Evolutionary conservation across 495 filamentous ascomycete genomes (phyloP).

Genomic region (Elasticomyces elasticus): DNA sequence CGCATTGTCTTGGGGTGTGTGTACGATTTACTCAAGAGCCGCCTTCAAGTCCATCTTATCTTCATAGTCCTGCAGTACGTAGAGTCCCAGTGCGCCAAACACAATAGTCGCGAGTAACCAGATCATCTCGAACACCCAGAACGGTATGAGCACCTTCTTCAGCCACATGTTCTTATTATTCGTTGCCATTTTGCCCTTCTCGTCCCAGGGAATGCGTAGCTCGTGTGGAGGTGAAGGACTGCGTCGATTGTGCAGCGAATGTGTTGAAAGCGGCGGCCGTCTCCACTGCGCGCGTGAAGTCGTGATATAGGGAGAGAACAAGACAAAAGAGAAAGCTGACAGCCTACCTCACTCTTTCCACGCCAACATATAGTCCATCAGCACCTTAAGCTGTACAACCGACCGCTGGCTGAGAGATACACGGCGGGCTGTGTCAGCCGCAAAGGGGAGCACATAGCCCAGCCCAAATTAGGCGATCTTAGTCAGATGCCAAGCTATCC

Average conservation of each 20-base stretch:
- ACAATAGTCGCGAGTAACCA: slow-evolving; percentile 18
- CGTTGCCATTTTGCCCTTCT: neutral
- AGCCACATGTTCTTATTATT: slow-evolving; percentile 24
- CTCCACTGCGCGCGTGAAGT: too few species aligned
- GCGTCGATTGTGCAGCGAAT: too few species aligned
- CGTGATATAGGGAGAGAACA: too few species aligned
- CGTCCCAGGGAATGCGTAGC: too few species aligned
- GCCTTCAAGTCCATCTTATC: neutral
- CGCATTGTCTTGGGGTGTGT: neutral
- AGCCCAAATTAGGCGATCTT: neutral
- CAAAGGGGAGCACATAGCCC: neutral
- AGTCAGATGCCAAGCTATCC: neutral
- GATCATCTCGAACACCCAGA: slow-evolving; percentile 28
- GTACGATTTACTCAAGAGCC: neutral
- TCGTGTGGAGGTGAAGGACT: neutral
- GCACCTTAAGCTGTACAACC: neutral
- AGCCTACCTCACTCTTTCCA: neutral
- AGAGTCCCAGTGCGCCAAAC: slow-evolving; percentile 7
- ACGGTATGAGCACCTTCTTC: slow-evolving; percentile 31
- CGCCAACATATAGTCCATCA: neutral
- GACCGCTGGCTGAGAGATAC: neutral
- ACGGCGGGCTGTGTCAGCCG: neutral
- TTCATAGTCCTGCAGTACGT: neutral
- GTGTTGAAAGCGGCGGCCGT: too few species aligned
- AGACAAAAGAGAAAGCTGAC: neutral